Base-by-base conservation (phyloP, 306 rosid species). In the Neltuma alba region DNA sequence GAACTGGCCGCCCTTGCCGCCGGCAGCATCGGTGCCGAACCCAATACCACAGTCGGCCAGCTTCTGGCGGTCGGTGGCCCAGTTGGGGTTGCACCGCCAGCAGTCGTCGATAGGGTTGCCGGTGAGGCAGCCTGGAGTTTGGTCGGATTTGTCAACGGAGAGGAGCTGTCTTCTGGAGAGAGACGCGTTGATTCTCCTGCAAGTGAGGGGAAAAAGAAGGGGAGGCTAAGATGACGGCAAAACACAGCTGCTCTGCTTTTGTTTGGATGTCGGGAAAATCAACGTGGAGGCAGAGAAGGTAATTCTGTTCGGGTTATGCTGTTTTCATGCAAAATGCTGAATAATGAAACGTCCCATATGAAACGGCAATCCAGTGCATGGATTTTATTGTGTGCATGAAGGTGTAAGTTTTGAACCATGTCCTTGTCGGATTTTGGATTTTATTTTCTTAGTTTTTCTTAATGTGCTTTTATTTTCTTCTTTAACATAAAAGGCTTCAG, bases 111-210 rank as follows among this genome's bases (percentile, higher is more conserved):
- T 57, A 9, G 95, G 95, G 72, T 91, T 91, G 1, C 92, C 92
- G 47, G 88, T 75, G 48, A 71, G 81, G 81, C 95, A 91, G 27
- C 28, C 34, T 7, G 47, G 41, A 14, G 44, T 13, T 72, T 85
- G 85, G 21, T 69, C 90, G 36, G 50, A 15, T 14, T 58, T 3
- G 9, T 79, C 70, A 23, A 77, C 9, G 18, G 87, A 67, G 18
- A 87, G 76, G 48, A 74, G 75, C 55, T 84, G 72, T 27, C 94
- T 84, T 57, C 92, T 57, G 11, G 81, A 63, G 0, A 90, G 27
- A n/a, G 98, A 94, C 23, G 40, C 94, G 71, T 90, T 91, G 79
- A 90, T 87, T 68, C 80, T 79, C 90, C 99, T 93, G 99, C 86
- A 74, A 48, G 8, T 5, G 31, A 67, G 10, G 27, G 31, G 14